Percentiles rank a stretch among this genome's conserved stretches.
Evolutionary conservation across 1,284 basidiomycete species (phyloP).

Genomic region (Boletellus sp.): DNA sequence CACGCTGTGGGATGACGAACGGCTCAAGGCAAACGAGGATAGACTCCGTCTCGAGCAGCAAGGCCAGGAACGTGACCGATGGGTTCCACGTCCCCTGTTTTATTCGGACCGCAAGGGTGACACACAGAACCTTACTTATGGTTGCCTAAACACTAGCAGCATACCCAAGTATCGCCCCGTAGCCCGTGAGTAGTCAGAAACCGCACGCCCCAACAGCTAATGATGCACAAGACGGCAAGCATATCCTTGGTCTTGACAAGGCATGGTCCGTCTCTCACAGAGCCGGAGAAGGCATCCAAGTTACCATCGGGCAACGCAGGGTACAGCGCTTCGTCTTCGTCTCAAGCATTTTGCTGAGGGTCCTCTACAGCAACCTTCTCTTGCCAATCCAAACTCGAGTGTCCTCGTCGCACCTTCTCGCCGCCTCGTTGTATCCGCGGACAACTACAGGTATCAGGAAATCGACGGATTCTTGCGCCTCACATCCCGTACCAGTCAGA

Average conservation of each 20-base stretch:
- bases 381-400: constrained; percentile 55
- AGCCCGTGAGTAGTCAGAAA: constrained; percentile 43
- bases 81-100: constrained; percentile 41
- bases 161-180: constrained; percentile 65
- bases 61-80: constrained; percentile 21
- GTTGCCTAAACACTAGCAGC: constrained; percentile 59
- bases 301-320: constrained; percentile 51
- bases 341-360: constrained; percentile 6
- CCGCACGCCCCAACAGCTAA: constrained; percentile 42
- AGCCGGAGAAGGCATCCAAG: constrained; percentile 56
- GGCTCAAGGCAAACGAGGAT: constrained; percentile 38
- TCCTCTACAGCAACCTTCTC: constrained; percentile 42
- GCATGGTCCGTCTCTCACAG: constrained; percentile 47
- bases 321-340: constrained; percentile 31
- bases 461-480: constrained; percentile 65
- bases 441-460: constrained; percentile 51
- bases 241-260: constrained; percentile 56
- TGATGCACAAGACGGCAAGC: constrained; percentile 59
- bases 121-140: constrained; percentile 63
- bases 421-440: constrained; percentile 39
- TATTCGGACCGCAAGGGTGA: constrained; percentile 73
- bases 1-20: constrained; percentile 34
- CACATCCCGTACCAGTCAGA: constrained; percentile 36
- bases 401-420: constrained; percentile 49
- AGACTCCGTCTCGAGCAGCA: constrained; percentile 24